A percentile compares a stretch with the other conserved stretches of the same genome.
Conservation (phyloP, 495 filamentous ascomycete species). For the Penicillium dipodomyicola region DNA sequence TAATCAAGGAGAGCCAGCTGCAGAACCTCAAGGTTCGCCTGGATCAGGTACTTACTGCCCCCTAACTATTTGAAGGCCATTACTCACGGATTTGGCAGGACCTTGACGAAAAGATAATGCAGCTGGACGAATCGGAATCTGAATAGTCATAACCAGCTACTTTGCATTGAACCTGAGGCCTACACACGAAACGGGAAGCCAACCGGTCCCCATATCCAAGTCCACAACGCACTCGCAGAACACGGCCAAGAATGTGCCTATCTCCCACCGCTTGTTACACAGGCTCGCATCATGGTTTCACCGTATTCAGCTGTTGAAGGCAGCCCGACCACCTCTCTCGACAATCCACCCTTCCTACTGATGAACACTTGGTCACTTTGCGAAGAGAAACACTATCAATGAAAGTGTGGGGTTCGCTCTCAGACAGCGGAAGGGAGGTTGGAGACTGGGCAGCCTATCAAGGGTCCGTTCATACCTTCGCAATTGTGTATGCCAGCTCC, state of each 20-base stretch:
- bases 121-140: constrained; percentile 52
- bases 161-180: background rate
- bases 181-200: background rate
- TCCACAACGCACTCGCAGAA: background rate
- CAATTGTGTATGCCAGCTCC: background rate
- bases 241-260: background rate
- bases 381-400: background rate
- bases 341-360: background rate
- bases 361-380: background rate
- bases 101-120: constrained; percentile 54
- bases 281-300: background rate
- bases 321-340: background rate
- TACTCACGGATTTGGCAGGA: constrained; percentile 34
- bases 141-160: constrained; percentile 28
- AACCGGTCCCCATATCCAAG: background rate
- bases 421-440: background rate
- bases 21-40: constrained; percentile 56
- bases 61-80: background rate
- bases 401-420: background rate
- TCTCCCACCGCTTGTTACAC: background rate
- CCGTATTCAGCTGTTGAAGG: background rate
- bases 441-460: background rate
- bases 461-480: background rate
- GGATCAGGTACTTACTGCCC: constrained; percentile 51
- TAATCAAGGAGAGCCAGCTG: constrained; percentile 71